A percentile compares a stretch with the other conserved stretches of the same genome.
Evolutionary conservation across 441 rosid genomes (phyloP).

Genomic region (Eutrema salsugineum): DNA sequence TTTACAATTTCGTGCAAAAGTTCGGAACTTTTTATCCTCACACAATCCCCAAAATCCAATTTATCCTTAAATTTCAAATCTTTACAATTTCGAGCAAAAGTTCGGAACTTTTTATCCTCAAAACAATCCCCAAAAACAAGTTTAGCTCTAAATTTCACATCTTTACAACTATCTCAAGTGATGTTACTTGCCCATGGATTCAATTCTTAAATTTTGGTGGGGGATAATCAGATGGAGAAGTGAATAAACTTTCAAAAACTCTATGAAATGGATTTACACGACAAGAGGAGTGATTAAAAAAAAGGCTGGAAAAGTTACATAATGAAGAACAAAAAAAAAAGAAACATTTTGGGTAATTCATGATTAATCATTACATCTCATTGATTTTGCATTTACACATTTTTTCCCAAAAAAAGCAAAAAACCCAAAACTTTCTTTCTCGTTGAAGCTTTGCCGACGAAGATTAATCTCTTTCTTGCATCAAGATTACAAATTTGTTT

Average conservation of each 20-base stretch:
- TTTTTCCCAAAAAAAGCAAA: background rate
- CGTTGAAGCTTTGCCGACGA: background rate
- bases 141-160: too few relatives aligned
- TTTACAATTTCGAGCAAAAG: too few relatives aligned
- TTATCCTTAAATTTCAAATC: too few relatives aligned
- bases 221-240: background rate
- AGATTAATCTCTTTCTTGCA: background rate
- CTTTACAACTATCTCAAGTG: too few relatives aligned
- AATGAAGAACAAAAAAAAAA: background rate
- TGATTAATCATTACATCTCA: background rate
- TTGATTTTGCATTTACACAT: background rate
- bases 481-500: conserved; percentile 10
- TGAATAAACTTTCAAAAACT: background rate
- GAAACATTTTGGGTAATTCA: background rate
- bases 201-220: background rate
- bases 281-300: background rate
- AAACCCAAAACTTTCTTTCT: conserved; percentile 14
- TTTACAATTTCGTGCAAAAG: background rate
- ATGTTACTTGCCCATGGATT: background rate
- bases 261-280: conserved; percentile 4
- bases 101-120: too few relatives aligned
- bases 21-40: background rate
- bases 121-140: too few relatives aligned
- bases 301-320: conserved; percentile 1
- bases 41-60: too few relatives aligned